Evolutionary conservation across 208 protist genomes (phyloP).

Genomic region (Leishmania major): DNA sequence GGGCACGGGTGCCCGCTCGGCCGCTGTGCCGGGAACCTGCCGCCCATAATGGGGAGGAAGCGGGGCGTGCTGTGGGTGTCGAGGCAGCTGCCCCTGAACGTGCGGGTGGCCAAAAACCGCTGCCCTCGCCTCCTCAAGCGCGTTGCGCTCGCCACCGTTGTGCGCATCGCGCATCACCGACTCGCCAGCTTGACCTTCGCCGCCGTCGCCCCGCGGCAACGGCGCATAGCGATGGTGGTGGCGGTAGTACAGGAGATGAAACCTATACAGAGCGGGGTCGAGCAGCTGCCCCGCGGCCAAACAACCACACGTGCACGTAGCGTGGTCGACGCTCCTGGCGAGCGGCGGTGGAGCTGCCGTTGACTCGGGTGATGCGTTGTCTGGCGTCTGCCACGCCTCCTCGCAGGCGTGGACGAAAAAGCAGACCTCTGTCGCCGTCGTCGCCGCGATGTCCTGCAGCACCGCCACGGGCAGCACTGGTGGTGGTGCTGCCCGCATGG

Average conservation of each 20-base stretch:
- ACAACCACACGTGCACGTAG: constrained; percentile 30
- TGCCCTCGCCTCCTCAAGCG: constrained; percentile 5
- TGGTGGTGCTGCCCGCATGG: constrained; percentile 19
- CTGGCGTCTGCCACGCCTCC: constrained; percentile 4
- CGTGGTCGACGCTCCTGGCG: not conserved
- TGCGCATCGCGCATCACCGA: not conserved
- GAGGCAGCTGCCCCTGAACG: not conserved
- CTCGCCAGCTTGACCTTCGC: not conserved
- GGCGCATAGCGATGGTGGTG: not conserved
- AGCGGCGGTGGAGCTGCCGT: not conserved
- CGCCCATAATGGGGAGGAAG: not conserved
- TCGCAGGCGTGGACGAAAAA: not conserved
- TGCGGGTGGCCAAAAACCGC: not conserved
- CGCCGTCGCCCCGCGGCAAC: not conserved
- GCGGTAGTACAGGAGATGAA: constrained; percentile 22
- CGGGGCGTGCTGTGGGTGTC: not conserved
- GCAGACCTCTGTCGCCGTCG: constrained; percentile 2
- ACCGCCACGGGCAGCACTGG: constrained; percentile 9
- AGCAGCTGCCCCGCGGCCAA: constrained; percentile 15
- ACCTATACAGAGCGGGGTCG: constrained; percentile 19
- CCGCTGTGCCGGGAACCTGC: not conserved
- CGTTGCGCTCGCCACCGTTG: constrained; percentile 5
- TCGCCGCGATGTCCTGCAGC: constrained; percentile 10
- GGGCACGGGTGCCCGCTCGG: not conserved
- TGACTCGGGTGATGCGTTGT: not conserved